These are phyloP conservation scores for Suillus plorans DNA, from an alignment of 768 basidiomycete species.

Conservation along the genomic window DNA sequence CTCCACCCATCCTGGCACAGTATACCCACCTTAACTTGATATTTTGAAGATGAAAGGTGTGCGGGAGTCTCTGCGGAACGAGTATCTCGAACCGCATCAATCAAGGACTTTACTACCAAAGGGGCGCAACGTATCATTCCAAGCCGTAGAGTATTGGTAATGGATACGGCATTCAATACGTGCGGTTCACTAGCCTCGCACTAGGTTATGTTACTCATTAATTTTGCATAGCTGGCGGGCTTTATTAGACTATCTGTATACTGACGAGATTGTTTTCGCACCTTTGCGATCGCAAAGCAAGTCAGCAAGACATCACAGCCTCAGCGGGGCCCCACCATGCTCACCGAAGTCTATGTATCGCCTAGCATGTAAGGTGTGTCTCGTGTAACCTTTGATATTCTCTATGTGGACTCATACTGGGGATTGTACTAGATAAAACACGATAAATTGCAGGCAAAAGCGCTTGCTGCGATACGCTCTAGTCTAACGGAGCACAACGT, in stretches of 20 bases:
- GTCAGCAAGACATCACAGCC: not conserved
- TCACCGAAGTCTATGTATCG: slow-evolving; percentile 42
- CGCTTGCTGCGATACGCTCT: slow-evolving; percentile 18
- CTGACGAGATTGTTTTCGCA: slow-evolving; percentile 28
- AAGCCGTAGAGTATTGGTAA: slow-evolving; percentile 8
- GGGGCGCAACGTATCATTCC: not conserved
- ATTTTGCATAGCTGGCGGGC: slow-evolving; percentile 32
- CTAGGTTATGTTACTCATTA: not conserved
- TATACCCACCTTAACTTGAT: not conserved
- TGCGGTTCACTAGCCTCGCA: not conserved
- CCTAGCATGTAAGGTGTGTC: slow-evolving; percentile 31
- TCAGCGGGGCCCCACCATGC: slow-evolving; percentile 13
- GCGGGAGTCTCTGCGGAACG: not conserved
- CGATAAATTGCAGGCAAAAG: slow-evolving; percentile 16
- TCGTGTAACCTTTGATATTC: not conserved
- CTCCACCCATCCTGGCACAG: not conserved
- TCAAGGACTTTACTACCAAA: not conserved
- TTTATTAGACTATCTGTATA: slow-evolving; percentile 35
- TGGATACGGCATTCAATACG: slow-evolving; percentile 14
- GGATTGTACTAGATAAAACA: slow-evolving; percentile 16
- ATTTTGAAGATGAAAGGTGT: not conserved
- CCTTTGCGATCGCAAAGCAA: slow-evolving; percentile 20
- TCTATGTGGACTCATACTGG: not conserved
- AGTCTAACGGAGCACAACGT: slow-evolving; percentile 23
- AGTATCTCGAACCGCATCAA: not conserved